phyloP scores from a whole-genome alignment of 257 asterid genomes.

The Gentiana dahurica region DNA sequence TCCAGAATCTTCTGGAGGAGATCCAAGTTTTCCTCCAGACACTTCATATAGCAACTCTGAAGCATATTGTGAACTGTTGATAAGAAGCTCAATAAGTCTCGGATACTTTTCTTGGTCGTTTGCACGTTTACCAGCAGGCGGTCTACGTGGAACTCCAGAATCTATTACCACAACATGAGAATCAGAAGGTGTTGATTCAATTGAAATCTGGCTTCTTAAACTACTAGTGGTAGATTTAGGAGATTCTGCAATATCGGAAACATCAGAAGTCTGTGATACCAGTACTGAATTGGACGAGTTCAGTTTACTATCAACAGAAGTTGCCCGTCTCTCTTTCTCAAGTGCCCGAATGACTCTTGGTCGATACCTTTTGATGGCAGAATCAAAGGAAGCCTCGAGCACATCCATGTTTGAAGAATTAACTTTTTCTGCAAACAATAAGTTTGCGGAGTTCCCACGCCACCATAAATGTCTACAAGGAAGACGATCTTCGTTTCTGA shows the following conservation, averaged over 20 bases:
- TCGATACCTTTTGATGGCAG: conserved; percentile 68
- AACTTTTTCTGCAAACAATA: conserved; percentile 68
- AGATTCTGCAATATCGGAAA: conserved; percentile 67
- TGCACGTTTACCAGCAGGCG: conserved; percentile 97
- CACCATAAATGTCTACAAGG: conserved; percentile 96
- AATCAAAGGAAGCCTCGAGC: conserved; percentile 75
- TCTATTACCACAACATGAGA: conserved; percentile 83
- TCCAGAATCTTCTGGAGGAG: conserved; percentile 33
- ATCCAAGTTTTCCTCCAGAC: conserved; percentile 75
- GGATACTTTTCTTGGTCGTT: conserved; percentile 90
- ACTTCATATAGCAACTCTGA: conserved; percentile 64
- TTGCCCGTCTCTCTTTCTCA: conserved; percentile 87
- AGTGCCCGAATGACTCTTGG: conserved; percentile 74
- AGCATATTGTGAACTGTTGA: conserved; percentile 74
- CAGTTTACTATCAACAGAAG: conserved; percentile 63
- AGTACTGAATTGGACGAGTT: conserved; percentile 45
- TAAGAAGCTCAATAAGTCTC: conserved; percentile 84
- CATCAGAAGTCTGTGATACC: conserved; percentile 64
- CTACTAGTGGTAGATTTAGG: conserved; percentile 58
- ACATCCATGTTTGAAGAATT: conserved; percentile 52
- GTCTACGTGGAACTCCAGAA: conserved; percentile 96
- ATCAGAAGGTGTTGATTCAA: conserved; percentile 30
- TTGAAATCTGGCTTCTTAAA: conserved; percentile 38
- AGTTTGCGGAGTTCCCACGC: conserved; percentile 91
- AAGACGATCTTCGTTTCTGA: conserved; percentile 94